Conservation (phyloP, 192 early-diverging fungal species). For the Obelidium mucronatum region DNA sequence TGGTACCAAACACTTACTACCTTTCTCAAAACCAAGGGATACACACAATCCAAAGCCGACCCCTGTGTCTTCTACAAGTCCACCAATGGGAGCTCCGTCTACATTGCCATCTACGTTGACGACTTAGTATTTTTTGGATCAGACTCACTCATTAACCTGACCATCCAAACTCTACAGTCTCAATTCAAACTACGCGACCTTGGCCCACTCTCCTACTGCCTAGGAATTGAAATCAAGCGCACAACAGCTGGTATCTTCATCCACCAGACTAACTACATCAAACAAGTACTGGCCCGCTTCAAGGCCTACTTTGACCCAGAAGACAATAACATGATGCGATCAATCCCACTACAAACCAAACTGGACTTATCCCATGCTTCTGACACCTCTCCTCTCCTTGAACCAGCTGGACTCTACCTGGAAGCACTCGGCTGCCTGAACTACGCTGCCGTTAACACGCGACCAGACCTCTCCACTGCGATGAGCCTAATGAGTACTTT, state of each 20-base stretch:
- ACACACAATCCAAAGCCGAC: neutral
- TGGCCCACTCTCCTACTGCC: neutral
- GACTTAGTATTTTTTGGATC: constrained; percentile 12
- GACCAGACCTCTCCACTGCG: constrained; percentile 17
- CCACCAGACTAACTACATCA: constrained; percentile 26
- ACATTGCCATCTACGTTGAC: constrained; percentile 17
- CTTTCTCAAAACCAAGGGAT: neutral
- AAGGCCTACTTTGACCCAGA: neutral
- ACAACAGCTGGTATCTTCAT: constrained; percentile 7
- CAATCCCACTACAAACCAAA: neutral
- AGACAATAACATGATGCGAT: neutral
- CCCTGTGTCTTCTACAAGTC: neutral
- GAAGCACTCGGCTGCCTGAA: constrained; percentile 25
- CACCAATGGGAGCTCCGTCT: neutral
- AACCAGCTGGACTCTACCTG: neutral
- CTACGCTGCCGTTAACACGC: constrained; percentile 11
- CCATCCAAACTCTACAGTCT: neutral
- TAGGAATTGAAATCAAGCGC: constrained; percentile 13
- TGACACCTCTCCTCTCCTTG: neutral
- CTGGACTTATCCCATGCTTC: neutral
- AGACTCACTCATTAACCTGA: neutral
- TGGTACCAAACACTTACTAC: neutral
- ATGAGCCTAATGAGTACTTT: constrained; percentile 1
- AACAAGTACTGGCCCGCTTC: constrained; percentile 1
- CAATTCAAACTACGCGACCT: constrained; percentile 1